phyloP scores from a whole-genome alignment of 2,329 filamentous ascomycete genomes.

The Fusarium begoniae region DNA sequence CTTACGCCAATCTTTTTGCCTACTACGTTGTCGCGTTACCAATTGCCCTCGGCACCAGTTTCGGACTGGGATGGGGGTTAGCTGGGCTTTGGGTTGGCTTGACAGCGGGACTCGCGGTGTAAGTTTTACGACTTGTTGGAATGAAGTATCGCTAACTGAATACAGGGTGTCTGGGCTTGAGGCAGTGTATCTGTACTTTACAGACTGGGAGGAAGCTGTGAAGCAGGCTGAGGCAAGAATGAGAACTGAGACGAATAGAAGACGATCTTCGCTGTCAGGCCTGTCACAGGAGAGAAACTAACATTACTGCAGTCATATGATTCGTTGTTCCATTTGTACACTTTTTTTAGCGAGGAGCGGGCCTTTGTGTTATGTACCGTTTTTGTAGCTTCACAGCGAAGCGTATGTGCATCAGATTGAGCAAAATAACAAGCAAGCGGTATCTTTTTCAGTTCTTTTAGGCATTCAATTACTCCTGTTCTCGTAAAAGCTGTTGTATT shows the following conservation, averaged over 20 bases:
- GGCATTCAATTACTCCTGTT: no score
- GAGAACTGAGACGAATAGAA: conserved; percentile 25
- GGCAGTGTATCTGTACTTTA: conserved; percentile 27
- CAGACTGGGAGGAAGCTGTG: conserved; percentile 38
- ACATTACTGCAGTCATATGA: accelerated
- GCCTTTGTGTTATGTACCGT: accelerated
- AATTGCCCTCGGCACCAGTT: conserved; percentile 78
- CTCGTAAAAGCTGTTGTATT: accelerated
- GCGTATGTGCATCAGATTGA: not conserved
- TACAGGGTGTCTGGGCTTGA: conserved; percentile 28
- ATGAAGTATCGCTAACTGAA: accelerated
- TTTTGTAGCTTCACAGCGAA: not conserved
- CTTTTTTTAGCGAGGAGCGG: accelerated
- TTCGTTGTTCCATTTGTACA: not conserved
- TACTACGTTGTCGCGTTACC: conserved; percentile 89
- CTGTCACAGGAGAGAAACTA: not conserved
- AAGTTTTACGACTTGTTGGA: conserved; percentile 41
- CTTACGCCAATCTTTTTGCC: conserved; percentile 84
- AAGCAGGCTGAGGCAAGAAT: conserved; percentile 37
- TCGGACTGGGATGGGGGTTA: conserved; percentile 78
- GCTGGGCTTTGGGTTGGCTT: conserved; percentile 84
- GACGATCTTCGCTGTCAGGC: conserved; percentile 12
- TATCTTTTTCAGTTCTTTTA: accelerated
- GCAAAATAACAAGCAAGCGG: not conserved
- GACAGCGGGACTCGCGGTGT: conserved; percentile 73